These are phyloP conservation scores for Leccinum disarticulatum DNA, from an alignment of 768 basidiomycete genomes.

Conservation along the genomic window DNA sequence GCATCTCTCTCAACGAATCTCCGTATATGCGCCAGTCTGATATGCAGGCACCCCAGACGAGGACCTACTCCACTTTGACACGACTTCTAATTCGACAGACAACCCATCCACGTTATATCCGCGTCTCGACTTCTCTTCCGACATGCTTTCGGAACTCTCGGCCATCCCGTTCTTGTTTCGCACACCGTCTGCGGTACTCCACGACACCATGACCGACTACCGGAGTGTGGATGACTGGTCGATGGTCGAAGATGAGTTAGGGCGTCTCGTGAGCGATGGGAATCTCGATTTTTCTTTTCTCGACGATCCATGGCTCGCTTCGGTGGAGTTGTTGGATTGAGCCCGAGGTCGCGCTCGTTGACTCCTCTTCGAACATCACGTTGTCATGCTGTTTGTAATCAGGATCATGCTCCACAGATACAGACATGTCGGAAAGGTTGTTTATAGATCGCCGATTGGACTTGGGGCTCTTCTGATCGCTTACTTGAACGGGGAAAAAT, in stretches of 20 bases:
- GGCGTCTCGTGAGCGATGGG: slow-evolving; percentile 20
- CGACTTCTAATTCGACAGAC: not conserved
- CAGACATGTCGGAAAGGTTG: not conserved
- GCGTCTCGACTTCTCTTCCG: slow-evolving; percentile 15
- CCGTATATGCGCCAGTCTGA: slow-evolving; percentile 25
- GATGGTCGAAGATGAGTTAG: slow-evolving; percentile 22
- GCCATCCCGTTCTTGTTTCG: slow-evolving; percentile 32
- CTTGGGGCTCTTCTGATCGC: too few relatives aligned
- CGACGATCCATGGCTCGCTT: slow-evolving; percentile 14
- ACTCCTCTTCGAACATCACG: slow-evolving; percentile 5
- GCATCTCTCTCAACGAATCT: not conserved
- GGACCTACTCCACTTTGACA: not conserved
- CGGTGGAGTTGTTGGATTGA: slow-evolving; percentile 16
- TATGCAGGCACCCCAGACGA: slow-evolving; percentile 10
- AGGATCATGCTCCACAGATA: not conserved
- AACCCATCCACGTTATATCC: not conserved
- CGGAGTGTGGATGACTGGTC: slow-evolving; percentile 12
- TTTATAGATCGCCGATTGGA: not conserved
- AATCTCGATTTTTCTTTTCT: slow-evolving; percentile 31
- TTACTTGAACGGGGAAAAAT: too few relatives aligned
- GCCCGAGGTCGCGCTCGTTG: not conserved
- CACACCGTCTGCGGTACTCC: slow-evolving; percentile 16
- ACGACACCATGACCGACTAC: not conserved
- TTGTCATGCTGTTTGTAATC: not conserved
- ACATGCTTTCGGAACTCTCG: slow-evolving; percentile 26